Evolutionary conservation across 2,329 filamentous ascomycete species (phyloP).

Genomic region (Phoma sp.): DNA sequence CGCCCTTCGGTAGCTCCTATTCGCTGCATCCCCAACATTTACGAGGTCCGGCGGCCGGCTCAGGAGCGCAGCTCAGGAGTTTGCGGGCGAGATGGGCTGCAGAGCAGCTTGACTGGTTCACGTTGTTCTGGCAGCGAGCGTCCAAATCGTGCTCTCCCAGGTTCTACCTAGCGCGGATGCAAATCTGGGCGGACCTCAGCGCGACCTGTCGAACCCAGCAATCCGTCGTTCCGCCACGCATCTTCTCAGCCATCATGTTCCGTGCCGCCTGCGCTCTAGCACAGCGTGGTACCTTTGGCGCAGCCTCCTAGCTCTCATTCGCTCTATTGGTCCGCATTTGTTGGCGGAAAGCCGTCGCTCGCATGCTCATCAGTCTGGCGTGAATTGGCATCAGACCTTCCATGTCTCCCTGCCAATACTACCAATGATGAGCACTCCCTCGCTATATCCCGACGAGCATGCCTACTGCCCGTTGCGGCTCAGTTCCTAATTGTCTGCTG

Average conservation of each 20-base stretch:
- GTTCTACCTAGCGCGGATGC: slow-evolving; percentile 25
- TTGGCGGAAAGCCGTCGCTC: slow-evolving; percentile 30
- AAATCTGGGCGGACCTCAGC: slow-evolving; percentile 24
- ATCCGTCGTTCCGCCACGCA: slow-evolving; percentile 30
- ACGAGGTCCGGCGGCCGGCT: slow-evolving; percentile 14
- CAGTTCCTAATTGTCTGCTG: slow-evolving; percentile 38
- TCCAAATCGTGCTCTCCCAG: slow-evolving; percentile 15
- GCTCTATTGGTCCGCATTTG: slow-evolving; percentile 29
- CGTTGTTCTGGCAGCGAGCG: slow-evolving; percentile 10
- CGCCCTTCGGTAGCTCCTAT: slow-evolving; percentile 10
- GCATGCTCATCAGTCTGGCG: slow-evolving; percentile 28
- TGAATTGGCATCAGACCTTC: slow-evolving; percentile 29
- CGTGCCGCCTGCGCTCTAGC: slow-evolving; percentile 39
- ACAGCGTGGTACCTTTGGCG: slow-evolving; percentile 31
- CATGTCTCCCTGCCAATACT: slow-evolving; percentile 41
- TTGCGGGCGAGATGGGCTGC: slow-evolving; percentile 13
- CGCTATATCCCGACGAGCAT: slow-evolving; percentile 40
- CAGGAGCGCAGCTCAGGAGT: slow-evolving; percentile 27
- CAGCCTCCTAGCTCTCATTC: slow-evolving; percentile 25
- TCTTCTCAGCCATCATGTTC: slow-evolving; percentile 34
- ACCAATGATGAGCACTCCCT: slow-evolving; percentile 43
- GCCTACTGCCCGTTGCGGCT: slow-evolving; percentile 39
- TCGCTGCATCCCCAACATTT: slow-evolving; percentile 14
- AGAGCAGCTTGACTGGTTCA: slow-evolving; percentile 22
- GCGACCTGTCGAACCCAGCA: slow-evolving; percentile 27